Conservation (phyloP, 139 green algal species). For the Mychonastes homosphaera region DNA sequence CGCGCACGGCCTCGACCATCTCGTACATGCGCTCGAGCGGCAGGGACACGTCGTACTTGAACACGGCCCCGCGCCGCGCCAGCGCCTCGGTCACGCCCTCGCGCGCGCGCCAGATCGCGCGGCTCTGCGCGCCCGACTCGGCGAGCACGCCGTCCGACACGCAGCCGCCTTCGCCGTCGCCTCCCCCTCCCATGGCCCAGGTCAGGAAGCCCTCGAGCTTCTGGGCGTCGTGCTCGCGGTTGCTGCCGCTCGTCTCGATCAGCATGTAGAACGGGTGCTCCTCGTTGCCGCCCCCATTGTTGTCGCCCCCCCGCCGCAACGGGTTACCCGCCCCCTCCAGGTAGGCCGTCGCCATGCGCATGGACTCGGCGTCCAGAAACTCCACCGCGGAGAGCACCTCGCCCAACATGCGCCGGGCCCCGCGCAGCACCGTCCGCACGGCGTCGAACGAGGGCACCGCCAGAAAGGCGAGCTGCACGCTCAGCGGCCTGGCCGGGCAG, state of each 20-base stretch:
- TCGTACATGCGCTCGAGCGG: constrained; percentile 63
- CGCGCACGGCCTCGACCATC: constrained; percentile 67
- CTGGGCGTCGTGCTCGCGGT: constrained; percentile 52
- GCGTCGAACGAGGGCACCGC: constrained; percentile 44
- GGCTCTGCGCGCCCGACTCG: constrained; percentile 40
- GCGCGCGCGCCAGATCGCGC: constrained; percentile 74
- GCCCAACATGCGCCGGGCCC: constrained; percentile 53
- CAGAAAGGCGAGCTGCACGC: constrained; percentile 68
- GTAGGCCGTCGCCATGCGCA: constrained; percentile 42
- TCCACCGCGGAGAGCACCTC: constrained; percentile 85
- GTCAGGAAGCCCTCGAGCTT: constrained; percentile 69
- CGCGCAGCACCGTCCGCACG: constrained; percentile 43
- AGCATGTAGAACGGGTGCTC: constrained; percentile 75
- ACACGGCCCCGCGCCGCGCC: constrained; percentile 47
- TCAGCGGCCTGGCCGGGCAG: constrained; percentile 47
- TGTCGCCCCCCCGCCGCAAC: constrained; percentile 18
- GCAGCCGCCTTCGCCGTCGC: too few relatives aligned
- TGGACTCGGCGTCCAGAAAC: constrained; percentile 75
- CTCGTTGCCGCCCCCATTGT: not conserved
- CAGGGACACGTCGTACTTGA: constrained; percentile 89
- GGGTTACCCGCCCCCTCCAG: constrained; percentile 50
- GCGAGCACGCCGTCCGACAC: constrained; percentile 43
- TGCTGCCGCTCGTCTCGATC: constrained; percentile 80
- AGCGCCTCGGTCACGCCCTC: constrained; percentile 83
- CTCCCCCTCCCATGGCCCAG: constrained; percentile 14